Conservation (phyloP, 257 asterid genomes). For the Mentha longifolia region DNA sequence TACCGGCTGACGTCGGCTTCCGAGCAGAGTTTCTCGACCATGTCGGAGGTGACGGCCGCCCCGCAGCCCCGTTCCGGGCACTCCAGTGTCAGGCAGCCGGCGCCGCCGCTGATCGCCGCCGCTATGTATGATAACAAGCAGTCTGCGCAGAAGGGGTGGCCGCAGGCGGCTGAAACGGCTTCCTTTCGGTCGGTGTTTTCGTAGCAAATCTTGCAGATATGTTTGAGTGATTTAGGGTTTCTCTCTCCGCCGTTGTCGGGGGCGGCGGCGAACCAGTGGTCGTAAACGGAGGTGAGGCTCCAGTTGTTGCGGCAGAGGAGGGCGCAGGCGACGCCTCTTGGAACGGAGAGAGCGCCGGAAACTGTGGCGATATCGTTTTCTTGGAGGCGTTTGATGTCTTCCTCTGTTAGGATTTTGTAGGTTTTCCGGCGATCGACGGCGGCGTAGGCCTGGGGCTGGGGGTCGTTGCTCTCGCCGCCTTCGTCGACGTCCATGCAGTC, state of each 20-base stretch:
- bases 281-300: constrained; percentile 39
- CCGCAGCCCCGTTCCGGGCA: constrained; percentile 43
- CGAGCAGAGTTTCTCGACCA: constrained; percentile 26
- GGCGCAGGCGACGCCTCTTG: constrained; percentile 31
- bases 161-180: constrained; percentile 31
- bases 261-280: constrained; percentile 47
- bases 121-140: constrained; percentile 37
- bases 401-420: constrained; percentile 33
- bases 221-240: not conserved
- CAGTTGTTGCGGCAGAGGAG: constrained; percentile 36
- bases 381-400: constrained; percentile 29
- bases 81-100: constrained; percentile 40
- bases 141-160: constrained; percentile 36
- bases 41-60: constrained; percentile 18
- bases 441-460: too few relatives aligned
- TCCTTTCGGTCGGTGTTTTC: not conserved
- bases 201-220: constrained; percentile 30
- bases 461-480: too few relatives aligned
- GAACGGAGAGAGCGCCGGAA: constrained; percentile 30
- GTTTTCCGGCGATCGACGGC: not conserved
- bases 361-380: constrained; percentile 28
- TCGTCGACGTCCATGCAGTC: too few relatives aligned
- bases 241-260: not conserved
- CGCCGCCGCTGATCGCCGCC: constrained; percentile 39
- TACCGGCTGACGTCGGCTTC: constrained; percentile 21